Percentiles rank a stretch among this genome's conserved stretches.
These are phyloP conservation scores for Fusarium miscanthi DNA, from an alignment of 2,329 filamentous ascomycete species.

Conservation along the genomic window DNA sequence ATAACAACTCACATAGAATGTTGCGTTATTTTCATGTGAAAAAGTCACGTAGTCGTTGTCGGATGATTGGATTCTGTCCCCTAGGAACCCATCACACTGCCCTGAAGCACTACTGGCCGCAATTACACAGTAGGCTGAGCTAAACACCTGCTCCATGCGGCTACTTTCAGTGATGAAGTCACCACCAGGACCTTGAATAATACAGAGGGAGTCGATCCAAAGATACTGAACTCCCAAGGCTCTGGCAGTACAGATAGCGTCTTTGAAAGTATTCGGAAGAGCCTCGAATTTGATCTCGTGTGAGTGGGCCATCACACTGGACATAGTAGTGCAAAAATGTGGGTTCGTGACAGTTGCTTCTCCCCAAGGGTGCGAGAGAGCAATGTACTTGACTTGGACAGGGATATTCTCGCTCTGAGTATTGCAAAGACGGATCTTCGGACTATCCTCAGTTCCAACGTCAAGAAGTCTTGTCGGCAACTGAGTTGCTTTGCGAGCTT, in stretches of 20 bases:
- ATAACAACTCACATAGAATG: not conserved
- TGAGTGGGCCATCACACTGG: not conserved
- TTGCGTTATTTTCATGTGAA: not conserved
- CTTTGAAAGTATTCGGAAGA: conserved; percentile 16
- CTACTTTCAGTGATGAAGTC: conserved; percentile 20
- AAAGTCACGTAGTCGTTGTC: not conserved
- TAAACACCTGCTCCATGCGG: conserved; percentile 20
- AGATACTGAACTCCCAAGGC: conserved; percentile 19
- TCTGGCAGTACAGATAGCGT: conserved; percentile 9
- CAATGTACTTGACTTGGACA: not conserved
- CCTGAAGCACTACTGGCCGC: not conserved
- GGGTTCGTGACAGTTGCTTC: not conserved
- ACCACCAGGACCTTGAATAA: conserved; percentile 14
- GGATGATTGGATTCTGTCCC: not conserved
- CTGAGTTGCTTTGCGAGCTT: not conserved
- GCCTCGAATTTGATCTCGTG: not conserved
- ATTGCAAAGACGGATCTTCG: not conserved
- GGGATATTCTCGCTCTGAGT: not conserved
- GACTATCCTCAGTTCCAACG: not conserved
- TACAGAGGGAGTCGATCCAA: conserved; percentile 32
- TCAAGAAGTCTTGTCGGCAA: conserved; percentile 9
- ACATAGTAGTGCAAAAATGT: not conserved
- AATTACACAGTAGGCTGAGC: conserved; percentile 36
- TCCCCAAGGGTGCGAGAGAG: conserved; percentile 10
- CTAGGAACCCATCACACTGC: conserved; percentile 1